Conservation (phyloP, 1,284 basidiomycete species). For the Farysia itapuensis region DNA sequence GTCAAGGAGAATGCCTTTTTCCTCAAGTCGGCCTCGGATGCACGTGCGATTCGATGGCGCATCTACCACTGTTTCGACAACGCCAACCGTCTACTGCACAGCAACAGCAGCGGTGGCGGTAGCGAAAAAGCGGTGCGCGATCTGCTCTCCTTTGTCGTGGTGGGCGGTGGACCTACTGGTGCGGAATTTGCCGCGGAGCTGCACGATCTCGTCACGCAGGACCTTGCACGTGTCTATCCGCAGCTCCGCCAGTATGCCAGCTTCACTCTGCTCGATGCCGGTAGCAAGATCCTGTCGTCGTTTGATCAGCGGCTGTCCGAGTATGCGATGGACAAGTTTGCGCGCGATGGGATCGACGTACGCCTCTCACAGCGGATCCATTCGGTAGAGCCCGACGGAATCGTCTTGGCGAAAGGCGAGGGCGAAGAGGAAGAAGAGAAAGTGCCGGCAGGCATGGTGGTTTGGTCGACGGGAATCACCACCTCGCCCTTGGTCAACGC, state of each 20-base stretch:
- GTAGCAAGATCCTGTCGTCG: constrained; percentile 40
- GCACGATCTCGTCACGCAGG: constrained; percentile 70
- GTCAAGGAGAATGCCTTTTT: constrained; percentile 57
- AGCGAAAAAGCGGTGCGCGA: constrained; percentile 21
- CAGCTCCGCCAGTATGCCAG: constrained; percentile 15
- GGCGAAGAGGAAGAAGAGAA: not conserved
- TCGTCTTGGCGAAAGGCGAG: not conserved
- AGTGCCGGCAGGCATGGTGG: constrained; percentile 67
- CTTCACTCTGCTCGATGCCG: constrained; percentile 46
- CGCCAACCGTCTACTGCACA: constrained; percentile 72
- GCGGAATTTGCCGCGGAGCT: constrained; percentile 68
- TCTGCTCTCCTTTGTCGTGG: constrained; percentile 34
- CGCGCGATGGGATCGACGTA: constrained; percentile 21
- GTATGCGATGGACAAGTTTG: constrained; percentile 53
- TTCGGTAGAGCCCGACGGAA: constrained; percentile 15
- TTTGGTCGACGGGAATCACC: constrained; percentile 80
- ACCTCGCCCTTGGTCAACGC: constrained; percentile 74
- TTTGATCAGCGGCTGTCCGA: constrained; percentile 50
- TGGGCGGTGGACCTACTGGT: constrained; percentile 45
- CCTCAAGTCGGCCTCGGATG: constrained; percentile 79
- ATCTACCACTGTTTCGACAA: constrained; percentile 80
- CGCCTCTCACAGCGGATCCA: constrained; percentile 14
- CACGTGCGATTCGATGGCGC: constrained; percentile 73
- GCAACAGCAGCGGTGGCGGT: constrained; percentile 68
- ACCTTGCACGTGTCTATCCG: constrained; percentile 66